Evolutionary conservation across 176 grass and related monocot species (phyloP).

Genomic region (Cymbopogon citratus): DNA sequence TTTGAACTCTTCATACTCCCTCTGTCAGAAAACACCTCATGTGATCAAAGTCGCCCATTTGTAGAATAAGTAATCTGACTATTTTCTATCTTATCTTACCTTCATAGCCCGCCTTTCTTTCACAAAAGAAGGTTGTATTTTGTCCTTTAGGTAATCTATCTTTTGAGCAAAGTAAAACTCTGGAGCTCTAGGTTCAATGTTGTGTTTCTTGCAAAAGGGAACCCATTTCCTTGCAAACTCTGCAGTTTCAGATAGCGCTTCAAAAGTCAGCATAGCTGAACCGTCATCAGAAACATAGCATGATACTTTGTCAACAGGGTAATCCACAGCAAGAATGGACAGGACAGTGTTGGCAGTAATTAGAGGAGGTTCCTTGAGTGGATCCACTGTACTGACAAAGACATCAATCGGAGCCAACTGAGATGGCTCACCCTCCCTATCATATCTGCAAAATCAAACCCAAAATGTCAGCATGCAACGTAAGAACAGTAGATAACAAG

Average conservation of each 20-base stretch:
- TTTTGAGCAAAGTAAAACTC: slow-evolving; percentile 41
- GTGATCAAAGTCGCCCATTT: neutral
- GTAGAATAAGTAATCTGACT: slow-evolving; percentile 14
- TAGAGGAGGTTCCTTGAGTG: slow-evolving; percentile 80
- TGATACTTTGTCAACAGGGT: slow-evolving; percentile 92
- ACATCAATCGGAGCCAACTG: slow-evolving; percentile 78
- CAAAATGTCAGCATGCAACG: neutral
- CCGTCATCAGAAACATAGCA: slow-evolving; percentile 89
- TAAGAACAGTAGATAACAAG: neutral
- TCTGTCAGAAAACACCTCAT: slow-evolving; percentile 47
- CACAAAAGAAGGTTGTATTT: slow-evolving; percentile 90
- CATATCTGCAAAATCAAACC: slow-evolving; percentile 43
- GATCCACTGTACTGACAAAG: slow-evolving; percentile 94
- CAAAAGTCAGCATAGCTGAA: no score
- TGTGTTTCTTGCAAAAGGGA: no score
- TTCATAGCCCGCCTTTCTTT: slow-evolving; percentile 95
- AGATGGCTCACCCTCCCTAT: slow-evolving; percentile 91
- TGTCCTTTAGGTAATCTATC: slow-evolving; percentile 94
- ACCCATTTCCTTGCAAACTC: no score
- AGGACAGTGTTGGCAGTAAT: slow-evolving; percentile 87
- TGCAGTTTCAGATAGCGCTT: no score
- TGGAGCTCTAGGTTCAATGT: no score
- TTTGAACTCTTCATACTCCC: slow-evolving; percentile 95
- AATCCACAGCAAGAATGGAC: slow-evolving; percentile 84
- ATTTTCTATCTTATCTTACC: slow-evolving; percentile 32